phyloP scores from a whole-genome alignment of 495 filamentous ascomycete genomes.

The Talaromyces liani region DNA sequence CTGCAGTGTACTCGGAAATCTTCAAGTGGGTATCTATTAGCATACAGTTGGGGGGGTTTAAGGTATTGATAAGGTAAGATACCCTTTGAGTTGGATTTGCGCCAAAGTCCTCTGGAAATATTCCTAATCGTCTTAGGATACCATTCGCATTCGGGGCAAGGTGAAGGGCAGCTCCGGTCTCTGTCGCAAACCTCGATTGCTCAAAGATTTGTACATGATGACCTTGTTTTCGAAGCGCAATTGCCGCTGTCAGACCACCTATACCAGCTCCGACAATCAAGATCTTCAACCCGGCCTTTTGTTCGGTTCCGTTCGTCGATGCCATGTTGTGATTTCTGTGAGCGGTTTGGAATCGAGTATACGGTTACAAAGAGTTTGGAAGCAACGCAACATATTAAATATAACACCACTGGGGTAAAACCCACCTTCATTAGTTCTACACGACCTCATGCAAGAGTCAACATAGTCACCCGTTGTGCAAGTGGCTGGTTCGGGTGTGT shows the following conservation, averaged over 20 bases:
- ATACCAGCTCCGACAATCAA: slow-evolving; percentile 49
- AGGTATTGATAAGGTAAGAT: not conserved
- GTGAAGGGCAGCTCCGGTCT: slow-evolving; percentile 42
- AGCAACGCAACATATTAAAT: not conserved
- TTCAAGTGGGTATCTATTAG: slow-evolving; percentile 1
- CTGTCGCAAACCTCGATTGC: slow-evolving; percentile 30
- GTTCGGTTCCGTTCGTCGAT: not conserved
- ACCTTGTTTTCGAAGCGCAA: slow-evolving; percentile 42
- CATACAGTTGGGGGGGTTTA: too few relatives aligned
- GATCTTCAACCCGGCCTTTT: slow-evolving; percentile 16
- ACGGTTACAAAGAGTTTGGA: not conserved
- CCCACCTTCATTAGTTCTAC: not conserved
- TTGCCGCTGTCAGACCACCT: slow-evolving; percentile 43
- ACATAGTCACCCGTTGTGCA: not conserved
- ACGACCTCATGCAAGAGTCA: not conserved
- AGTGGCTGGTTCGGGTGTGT: not conserved
- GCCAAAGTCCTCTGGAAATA: slow-evolving; percentile 20
- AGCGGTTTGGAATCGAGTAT: not conserved
- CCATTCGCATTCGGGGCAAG: slow-evolving; percentile 41
- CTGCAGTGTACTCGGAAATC: slow-evolving; percentile 25
- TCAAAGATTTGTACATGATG: slow-evolving; percentile 37
- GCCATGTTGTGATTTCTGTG: not conserved
- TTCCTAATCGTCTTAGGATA: slow-evolving; percentile 33
- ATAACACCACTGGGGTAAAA: not conserved
- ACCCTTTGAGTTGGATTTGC: slow-evolving; percentile 23